A percentile compares a stretch with the other conserved stretches of the same genome.
phyloP scores from a whole-genome alignment of 495 filamentous ascomycete species.

The Lophiostoma macrostomum region DNA sequence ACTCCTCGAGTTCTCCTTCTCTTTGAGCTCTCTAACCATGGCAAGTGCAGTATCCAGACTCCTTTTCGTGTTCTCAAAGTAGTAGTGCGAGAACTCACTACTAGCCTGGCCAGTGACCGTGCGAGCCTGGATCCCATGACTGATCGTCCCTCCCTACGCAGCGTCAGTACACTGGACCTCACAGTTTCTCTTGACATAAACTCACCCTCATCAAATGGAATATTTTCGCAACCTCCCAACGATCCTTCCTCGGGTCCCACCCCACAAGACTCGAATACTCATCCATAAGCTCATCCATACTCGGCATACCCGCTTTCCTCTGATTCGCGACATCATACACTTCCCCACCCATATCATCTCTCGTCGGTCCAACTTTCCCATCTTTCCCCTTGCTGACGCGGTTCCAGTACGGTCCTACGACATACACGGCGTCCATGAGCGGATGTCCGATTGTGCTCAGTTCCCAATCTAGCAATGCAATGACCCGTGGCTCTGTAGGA shows the following conservation, averaged over 20 bases:
- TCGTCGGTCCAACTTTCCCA: neutral
- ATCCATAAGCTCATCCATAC: constrained; percentile 26
- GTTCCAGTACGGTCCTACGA: constrained; percentile 26
- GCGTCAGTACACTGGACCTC: constrained; percentile 5
- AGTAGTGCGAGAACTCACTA: constrained; percentile 28
- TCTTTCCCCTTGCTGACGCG: neutral
- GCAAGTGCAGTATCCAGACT: constrained; percentile 19
- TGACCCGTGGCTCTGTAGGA: constrained; percentile 29
- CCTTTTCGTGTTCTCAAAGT: constrained; percentile 27
- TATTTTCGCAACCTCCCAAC: constrained; percentile 27
- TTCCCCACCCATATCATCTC: constrained; percentile 9
- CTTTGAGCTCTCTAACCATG: constrained; percentile 24
- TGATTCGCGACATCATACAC: constrained; percentile 19
- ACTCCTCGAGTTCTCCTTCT: constrained; percentile 17
- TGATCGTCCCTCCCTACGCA: constrained; percentile 24
- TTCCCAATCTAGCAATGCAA: constrained; percentile 31
- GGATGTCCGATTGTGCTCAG: constrained; percentile 30
- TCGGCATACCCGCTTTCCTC: constrained; percentile 15
- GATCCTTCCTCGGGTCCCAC: constrained; percentile 26
- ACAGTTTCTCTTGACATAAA: neutral
- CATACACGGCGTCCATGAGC: constrained; percentile 30
- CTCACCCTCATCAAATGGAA: constrained; percentile 31
- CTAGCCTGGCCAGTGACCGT: constrained; percentile 32
- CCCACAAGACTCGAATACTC: constrained; percentile 16
- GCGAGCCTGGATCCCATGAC: constrained; percentile 30